Conservation (phyloP, 2,329 filamentous ascomycete species). For the Pseudogymnoascus sp. region DNA sequence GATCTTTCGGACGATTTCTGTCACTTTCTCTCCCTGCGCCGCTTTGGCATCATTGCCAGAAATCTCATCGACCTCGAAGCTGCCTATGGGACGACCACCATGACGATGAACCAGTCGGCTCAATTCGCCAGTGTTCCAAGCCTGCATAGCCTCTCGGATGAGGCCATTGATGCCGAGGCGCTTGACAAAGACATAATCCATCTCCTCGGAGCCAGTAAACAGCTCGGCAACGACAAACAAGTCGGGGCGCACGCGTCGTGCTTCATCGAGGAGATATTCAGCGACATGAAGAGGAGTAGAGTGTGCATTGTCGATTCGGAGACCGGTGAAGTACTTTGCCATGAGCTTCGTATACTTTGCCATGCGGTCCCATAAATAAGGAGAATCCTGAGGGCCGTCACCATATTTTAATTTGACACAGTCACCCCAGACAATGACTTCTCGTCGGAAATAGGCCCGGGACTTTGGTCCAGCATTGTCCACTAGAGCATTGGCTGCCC, state of each 20-base stretch:
- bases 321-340: constrained; percentile 90
- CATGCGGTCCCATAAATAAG: constrained; percentile 95
- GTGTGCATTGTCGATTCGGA: constrained; percentile 97
- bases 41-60: constrained; percentile 50
- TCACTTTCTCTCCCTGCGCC: constrained; percentile 26
- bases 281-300: constrained; percentile 93
- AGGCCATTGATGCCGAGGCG: constrained; percentile 83
- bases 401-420: constrained; percentile 97
- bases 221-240: constrained; percentile 90
- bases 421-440: constrained; percentile 97
- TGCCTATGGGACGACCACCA: constrained; percentile 89
- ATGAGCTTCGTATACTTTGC: constrained; percentile 83
- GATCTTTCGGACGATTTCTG: constrained; percentile 71
- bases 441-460: constrained; percentile 85
- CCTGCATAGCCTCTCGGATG: constrained; percentile 96
- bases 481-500: constrained; percentile 88
- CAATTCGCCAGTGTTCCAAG: constrained; percentile 89
- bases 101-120: constrained; percentile 90
- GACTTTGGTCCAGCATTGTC: constrained; percentile 90
- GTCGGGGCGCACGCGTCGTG: constrained; percentile 79
- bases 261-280: constrained; percentile 89
- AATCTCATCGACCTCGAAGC: constrained; percentile 89
- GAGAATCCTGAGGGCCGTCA: constrained; percentile 70
- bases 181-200: constrained; percentile 94
- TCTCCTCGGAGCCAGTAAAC: constrained; percentile 91